phyloP scores from a whole-genome alignment of 306 rosid species.

The Heteromeles arbutifolia region DNA sequence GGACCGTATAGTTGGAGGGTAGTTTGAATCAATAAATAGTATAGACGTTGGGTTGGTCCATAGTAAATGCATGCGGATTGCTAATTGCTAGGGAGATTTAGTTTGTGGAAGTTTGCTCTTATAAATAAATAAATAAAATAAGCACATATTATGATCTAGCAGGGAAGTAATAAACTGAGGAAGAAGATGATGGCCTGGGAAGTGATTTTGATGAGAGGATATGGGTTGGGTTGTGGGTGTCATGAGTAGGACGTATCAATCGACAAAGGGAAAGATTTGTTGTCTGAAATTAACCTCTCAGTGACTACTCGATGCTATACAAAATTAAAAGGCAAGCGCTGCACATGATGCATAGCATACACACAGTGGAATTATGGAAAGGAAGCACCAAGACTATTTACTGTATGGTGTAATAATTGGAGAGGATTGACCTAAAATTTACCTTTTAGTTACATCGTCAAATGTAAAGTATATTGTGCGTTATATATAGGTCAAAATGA shows the following conservation, averaged over 20 bases:
- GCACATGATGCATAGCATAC: background rate
- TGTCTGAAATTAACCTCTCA: conserved; percentile 26
- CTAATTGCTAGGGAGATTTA: background rate
- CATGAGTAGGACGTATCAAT: conserved; percentile 93
- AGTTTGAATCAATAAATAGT: conserved; percentile 46
- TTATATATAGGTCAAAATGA: conserved; percentile 26
- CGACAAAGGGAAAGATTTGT: conserved; percentile 70
- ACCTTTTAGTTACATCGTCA: background rate
- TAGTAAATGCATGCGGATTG: conserved; percentile 31
- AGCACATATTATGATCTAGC: background rate
- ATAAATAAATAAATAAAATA: background rate
- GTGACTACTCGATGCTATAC: background rate
- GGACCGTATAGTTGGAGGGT: conserved; percentile 33
- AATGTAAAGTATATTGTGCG: background rate
- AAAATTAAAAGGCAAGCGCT: background rate
- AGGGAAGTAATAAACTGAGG: background rate
- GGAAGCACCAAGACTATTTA: background rate
- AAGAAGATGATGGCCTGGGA: background rate
- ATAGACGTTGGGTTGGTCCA: conserved; percentile 25
- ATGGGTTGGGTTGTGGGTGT: conserved; percentile 52
- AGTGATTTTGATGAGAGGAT: background rate
- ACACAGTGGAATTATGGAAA: background rate
- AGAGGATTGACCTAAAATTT: conserved; percentile 32
- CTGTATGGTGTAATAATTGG: conserved; percentile 5
- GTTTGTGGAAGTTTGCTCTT: conserved; percentile 49